Base-by-base conservation (phyloP, 2,329 filamentous ascomycete genomes). In the Pseudocercospora vitis region DNA sequence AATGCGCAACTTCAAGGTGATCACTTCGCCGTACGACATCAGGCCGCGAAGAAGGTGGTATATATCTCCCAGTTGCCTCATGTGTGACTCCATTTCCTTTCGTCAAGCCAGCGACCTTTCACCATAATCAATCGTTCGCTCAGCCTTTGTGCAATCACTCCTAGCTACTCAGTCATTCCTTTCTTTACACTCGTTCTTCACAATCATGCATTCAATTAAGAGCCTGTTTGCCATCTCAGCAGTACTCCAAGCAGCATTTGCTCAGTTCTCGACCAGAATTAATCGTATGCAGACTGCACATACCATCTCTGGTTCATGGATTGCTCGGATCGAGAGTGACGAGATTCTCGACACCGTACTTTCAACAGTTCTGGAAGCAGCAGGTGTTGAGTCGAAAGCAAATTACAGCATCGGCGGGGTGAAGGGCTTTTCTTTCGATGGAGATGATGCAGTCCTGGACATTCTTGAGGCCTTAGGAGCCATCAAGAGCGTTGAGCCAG, bases 401-500 rank as follows among this genome's bases (percentile, higher is more conserved):
- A 65, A 69, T 32, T 74, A 72, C 60, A 62, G 58, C 45, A 68
- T 74, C 40, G 71, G 67, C 19, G 61, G 55, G 8, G 72, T 71
- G 52, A 70, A 67, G 48, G 73, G 72, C 16, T 71, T 74, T 39
- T 62, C 71, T 18, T 72, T 67, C 51, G 65, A 70, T 29, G 62
- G 73, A 18, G 61, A 57, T 35, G 68, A 72, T 51, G 60, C 63
- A 2, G 53, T 71, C 31, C 61, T 74, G 11, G 53, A 66, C 8
- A 42, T 64, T 6, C 59, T 74, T 9, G 61, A 55, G 24, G 31
- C 39, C 4, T 29, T 58, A 0, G 52, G 57, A n/a, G 48, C 70
- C 61, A 70, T 74, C 50, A 67, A 70, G 23, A 71, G 70, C 61
- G 67, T 74, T 49, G 71, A 74, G 63, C 67, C 71, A 47, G 71